These are phyloP conservation scores for Zea luxurians DNA, from an alignment of 176 grass and related monocot species.

Conservation along the genomic window DNA sequence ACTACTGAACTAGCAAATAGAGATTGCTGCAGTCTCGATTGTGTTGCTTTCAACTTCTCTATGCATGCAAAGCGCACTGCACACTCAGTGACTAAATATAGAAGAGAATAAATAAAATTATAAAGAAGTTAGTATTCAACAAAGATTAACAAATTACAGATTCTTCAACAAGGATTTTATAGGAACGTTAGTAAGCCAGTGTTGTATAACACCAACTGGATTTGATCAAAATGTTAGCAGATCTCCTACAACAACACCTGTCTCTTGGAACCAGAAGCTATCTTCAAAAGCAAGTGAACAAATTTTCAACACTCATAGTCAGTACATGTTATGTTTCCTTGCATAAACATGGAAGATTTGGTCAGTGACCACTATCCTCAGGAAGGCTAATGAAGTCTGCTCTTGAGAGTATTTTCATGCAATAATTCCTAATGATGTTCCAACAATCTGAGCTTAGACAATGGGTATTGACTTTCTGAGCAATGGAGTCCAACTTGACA, in stretches of 20 bases:
- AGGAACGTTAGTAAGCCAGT: not conserved
- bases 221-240: not conserved
- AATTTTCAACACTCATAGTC: not conserved
- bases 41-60: not conserved
- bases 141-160: not conserved
- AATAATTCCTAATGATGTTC: not conserved
- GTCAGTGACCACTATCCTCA: not conserved
- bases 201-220: not conserved
- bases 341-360: not conserved
- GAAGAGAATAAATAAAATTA: not conserved
- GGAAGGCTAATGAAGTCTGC: not conserved
- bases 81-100: not conserved
- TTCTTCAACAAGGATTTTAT: not conserved
- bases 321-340: not conserved
- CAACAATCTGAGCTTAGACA: not conserved
- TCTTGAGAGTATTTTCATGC: not conserved
- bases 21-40: not conserved
- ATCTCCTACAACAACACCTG: not conserved
- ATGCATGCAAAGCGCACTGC: not conserved
- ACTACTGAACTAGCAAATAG: not conserved
- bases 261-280: not conserved
- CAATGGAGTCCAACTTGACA: not conserved
- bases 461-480: not conserved
- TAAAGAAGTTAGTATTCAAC: not conserved
- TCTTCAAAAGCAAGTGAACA: not conserved